Conservation (phyloP, 805 yeast species). For the Kuraishia floccosa region DNA sequence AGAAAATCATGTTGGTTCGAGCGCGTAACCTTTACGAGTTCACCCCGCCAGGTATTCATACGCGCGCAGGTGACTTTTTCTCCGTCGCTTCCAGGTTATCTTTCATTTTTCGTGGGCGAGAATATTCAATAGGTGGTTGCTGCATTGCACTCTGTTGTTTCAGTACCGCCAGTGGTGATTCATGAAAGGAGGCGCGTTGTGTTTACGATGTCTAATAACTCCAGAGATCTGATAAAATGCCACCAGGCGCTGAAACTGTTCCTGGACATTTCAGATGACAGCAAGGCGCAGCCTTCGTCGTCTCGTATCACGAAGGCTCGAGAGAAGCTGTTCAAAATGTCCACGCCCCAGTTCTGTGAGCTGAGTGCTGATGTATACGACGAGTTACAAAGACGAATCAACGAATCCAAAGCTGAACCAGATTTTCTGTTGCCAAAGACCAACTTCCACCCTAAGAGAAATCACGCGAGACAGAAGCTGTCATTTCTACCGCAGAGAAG, state of each 20-base stretch:
- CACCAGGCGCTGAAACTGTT: constrained; percentile 39
- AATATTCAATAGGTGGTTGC: too few species aligned
- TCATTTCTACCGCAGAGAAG: constrained; percentile 73
- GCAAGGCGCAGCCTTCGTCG: constrained; percentile 26
- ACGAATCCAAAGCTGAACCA: constrained; percentile 45
- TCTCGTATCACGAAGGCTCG: constrained; percentile 74
- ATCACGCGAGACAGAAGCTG: constrained; percentile 88
- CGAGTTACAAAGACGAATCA: constrained; percentile 71
- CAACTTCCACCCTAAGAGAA: constrained; percentile 83
- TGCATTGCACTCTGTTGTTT: too few species aligned
- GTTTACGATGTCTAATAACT: too few species aligned
- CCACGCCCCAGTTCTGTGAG: constrained; percentile 77
- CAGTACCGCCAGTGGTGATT: too few species aligned
- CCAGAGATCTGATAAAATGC: constrained; percentile 17
- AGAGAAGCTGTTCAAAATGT: constrained; percentile 71
- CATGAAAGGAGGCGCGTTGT: too few species aligned
- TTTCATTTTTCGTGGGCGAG: not conserved
- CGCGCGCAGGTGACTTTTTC: too few species aligned
- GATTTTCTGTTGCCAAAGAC: constrained; percentile 58
- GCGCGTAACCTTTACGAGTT: too few species aligned
- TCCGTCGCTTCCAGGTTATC: not conserved
- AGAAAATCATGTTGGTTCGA: too few species aligned
- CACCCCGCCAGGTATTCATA: too few species aligned
- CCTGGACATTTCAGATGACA: constrained; percentile 34
- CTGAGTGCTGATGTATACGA: constrained; percentile 91